Conservation (phyloP, 192 early-diverging fungal species). For the Entophlyctis luteolus region DNA sequence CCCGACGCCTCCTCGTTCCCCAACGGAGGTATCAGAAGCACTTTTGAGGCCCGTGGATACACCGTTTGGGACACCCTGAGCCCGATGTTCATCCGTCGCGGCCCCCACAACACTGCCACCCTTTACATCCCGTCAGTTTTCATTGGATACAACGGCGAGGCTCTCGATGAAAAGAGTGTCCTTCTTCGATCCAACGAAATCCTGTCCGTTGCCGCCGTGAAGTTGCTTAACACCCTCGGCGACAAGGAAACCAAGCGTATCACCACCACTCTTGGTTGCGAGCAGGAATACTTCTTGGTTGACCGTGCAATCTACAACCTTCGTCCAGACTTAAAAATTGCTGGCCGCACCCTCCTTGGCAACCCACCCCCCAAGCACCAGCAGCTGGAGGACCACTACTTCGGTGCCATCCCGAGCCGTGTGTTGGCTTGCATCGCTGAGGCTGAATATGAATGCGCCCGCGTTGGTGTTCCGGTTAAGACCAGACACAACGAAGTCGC, state of each 20-base stretch:
- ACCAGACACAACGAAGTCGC: constrained; percentile 99
- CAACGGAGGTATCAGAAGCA: constrained; percentile 93
- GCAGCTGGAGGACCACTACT: constrained; percentile 99
- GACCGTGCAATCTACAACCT: constrained; percentile 89
- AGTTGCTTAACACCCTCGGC: constrained; percentile 77
- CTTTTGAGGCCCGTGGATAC: constrained; percentile 99
- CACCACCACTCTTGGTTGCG: constrained; percentile 88
- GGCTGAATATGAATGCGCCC: constrained; percentile 86
- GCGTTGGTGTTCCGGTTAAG: constrained; percentile 95
- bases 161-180: constrained; percentile 96
- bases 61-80: constrained; percentile 96
- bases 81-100: constrained; percentile 91
- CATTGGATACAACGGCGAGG: constrained; percentile 98
- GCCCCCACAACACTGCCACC: constrained; percentile 84
- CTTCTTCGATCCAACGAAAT: constrained; percentile 86
- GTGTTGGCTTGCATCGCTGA: constrained; percentile 89
- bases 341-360: constrained; percentile 89
- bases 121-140: constrained; percentile 97
- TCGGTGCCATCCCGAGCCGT: constrained; percentile 90
- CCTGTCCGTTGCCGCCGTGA: constrained; percentile 73
- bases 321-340: constrained; percentile 93
- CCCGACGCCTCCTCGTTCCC: constrained; percentile 99
- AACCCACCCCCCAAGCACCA: constrained; percentile 93
- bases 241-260: constrained; percentile 74
- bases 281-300: constrained; percentile 98